Evolutionary conservation across 106 monocot species (phyloP), one percentile per base, ranked within the genome.

Genomic region (Platanthera zijinensis): DNA sequence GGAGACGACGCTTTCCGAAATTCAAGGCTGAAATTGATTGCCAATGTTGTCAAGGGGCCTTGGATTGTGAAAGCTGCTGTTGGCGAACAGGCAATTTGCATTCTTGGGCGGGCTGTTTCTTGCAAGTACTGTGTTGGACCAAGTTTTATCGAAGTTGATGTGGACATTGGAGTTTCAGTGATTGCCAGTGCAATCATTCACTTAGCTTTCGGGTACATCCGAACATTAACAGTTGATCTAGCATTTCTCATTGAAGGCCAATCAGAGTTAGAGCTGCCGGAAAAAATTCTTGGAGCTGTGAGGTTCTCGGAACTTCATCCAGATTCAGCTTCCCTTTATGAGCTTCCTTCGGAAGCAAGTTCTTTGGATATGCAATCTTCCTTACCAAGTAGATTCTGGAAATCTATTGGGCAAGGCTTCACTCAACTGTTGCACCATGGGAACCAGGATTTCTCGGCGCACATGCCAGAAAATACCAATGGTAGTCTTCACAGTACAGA

Each of bases 61-160:
- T 97, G 96, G 96, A 89, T 97, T 51, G 96, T 97, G 12, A 87
- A 87, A 82, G 86, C 87, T 45, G 96, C 96, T 69, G 96, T 97
- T 51, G 96, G 96, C 7, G 96, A 97, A 80, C 96, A 97, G 66
- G 96, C 93, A 4, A 87, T 97, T 12, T 97, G 96, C 71, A 83
- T 97, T 80, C 81, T 97, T 17, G 93, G 96, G 9, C 72, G 82
- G 66, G 90, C 96, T 74, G 76, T 97, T 82, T 80, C 89, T 61
- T 97, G 91, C 89, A 97, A 93, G 56, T 97, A 89, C 25, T 47
- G 82, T 66, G 13, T 82, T 72, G 89, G 91, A 39, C 78, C 66
- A 9, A 86, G 91, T 74, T 91, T 77, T 72, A 79, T 97, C 73
- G 96, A 97, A 81, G 80, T 93, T 18, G 96, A 97, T 85, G 80